phyloP scores from a whole-genome alignment of 495 filamentous ascomycete genomes.

The Tuber umbilicatum region DNA sequence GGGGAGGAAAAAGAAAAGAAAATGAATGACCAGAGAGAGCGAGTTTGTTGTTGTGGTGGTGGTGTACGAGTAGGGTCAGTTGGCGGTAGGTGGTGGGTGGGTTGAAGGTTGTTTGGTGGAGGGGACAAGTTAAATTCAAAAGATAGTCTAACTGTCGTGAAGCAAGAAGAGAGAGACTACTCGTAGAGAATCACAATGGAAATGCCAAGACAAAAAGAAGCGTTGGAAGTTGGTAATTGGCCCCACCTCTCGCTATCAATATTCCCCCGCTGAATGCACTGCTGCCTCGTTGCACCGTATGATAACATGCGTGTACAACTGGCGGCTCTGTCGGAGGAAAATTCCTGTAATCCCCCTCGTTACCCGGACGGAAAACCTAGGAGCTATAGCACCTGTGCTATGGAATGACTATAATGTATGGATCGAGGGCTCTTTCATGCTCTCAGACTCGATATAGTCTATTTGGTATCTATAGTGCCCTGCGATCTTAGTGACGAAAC shows the following conservation, averaged over 20 bases:
- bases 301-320: slow-evolving; percentile 1
- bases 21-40: background rate
- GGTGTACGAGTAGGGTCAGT: background rate
- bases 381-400: too few relatives aligned
- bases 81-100: background rate
- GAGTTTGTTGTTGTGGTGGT: background rate
- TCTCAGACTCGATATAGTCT: background rate
- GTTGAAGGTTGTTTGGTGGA: background rate
- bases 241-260: background rate
- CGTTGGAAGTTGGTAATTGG: slow-evolving; percentile 2
- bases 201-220: background rate
- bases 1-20: background rate
- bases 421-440: background rate
- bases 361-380: background rate
- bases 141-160: background rate
- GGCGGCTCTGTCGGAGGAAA: background rate
- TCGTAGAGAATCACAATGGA: background rate
- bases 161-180: background rate
- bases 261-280: background rate
- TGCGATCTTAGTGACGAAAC: too few relatives aligned
- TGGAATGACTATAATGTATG: too few relatives aligned
- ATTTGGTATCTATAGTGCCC: background rate
- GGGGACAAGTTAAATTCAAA: background rate
- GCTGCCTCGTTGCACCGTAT: background rate
- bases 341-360: background rate